A percentile compares a stretch with the other conserved stretches of the same genome.
Evolutionary conservation across 257 asterid species (phyloP).

Genomic region (Leonotis leonurus): DNA sequence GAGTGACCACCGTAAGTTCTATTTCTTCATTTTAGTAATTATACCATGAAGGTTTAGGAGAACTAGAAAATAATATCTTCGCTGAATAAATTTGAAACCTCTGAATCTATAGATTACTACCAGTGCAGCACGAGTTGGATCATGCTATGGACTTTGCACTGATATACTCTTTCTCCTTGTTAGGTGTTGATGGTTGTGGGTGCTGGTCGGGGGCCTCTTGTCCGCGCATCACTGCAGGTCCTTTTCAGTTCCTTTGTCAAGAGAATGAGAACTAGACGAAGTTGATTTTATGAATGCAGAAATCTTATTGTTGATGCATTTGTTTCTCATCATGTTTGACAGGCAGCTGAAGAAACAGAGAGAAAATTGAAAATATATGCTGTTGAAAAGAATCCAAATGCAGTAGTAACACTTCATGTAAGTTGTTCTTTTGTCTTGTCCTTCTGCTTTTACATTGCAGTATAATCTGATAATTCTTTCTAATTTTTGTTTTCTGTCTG

Average conservation of each 20-base stretch:
- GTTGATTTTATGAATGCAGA: background rate
- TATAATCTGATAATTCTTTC: background rate
- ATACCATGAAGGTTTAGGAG: background rate
- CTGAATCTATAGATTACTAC: background rate
- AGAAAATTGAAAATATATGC: slow-evolving; percentile 87
- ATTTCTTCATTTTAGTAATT: slow-evolving; percentile 1
- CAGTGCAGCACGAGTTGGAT: background rate
- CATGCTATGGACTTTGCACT: background rate
- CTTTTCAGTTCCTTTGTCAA: slow-evolving; percentile 4
- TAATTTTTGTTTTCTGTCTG: too few species aligned
- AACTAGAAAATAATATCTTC: background rate
- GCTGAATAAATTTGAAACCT: too few species aligned
- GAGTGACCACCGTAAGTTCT: slow-evolving; percentile 59
- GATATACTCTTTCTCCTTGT: slow-evolving; percentile 18
- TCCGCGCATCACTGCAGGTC: slow-evolving; percentile 95
- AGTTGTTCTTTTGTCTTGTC: slow-evolving; percentile 19
- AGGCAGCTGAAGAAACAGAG: slow-evolving; percentile 98
- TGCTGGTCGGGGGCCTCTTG: slow-evolving; percentile 99
- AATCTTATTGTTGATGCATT: slow-evolving; percentile 4
- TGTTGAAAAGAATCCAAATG: slow-evolving; percentile 98
- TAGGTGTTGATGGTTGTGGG: slow-evolving; percentile 99
- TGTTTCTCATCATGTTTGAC: slow-evolving; percentile 11
- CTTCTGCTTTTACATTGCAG: background rate
- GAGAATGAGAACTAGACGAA: slow-evolving; percentile 1
- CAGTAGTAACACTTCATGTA: slow-evolving; percentile 95